These are phyloP conservation scores for Neurospora tetraspora DNA, from an alignment of 495 filamentous ascomycete species.

Conservation along the genomic window DNA sequence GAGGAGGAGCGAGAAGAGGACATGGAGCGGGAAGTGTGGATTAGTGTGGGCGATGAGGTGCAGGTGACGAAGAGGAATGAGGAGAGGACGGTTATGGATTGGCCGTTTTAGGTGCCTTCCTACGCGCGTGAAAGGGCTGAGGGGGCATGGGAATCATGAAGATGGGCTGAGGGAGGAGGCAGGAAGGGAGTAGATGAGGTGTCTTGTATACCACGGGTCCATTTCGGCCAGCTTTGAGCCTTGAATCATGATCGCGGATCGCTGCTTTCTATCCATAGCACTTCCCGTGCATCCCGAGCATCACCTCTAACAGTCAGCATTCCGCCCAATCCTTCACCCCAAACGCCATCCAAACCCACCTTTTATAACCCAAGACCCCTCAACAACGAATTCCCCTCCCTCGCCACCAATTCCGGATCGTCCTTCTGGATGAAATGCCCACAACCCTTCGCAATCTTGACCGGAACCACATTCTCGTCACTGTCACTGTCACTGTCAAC, in stretches of 20 bases:
- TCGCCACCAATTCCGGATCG: conserved; percentile 46
- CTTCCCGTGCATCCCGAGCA: too few species aligned
- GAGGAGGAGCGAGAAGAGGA: conserved; percentile 39
- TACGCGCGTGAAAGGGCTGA: neutral
- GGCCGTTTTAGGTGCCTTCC: conserved; percentile 11
- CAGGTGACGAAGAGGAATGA: conserved; percentile 45
- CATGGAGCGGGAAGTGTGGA: conserved; percentile 8
- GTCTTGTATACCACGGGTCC: too few species aligned
- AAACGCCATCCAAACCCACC: neutral
- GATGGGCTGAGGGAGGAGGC: too few species aligned
- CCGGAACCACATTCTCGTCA: conserved; percentile 31
- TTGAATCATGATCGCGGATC: too few species aligned
- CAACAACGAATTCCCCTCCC: conserved; percentile 35
- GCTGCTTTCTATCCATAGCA: too few species aligned
- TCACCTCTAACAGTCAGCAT: too few species aligned
- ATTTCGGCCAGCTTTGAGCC: too few species aligned
- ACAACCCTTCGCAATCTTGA: conserved; percentile 42
- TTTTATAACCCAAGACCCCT: neutral
- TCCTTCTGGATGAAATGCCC: conserved; percentile 58
- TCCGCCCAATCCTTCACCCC: neutral
- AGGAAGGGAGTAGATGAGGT: too few species aligned
- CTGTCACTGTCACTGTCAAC: neutral
- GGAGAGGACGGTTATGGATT: conserved; percentile 48
- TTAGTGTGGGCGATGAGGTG: conserved; percentile 59
- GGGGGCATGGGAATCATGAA: too few species aligned